phyloP scores from a whole-genome alignment of 2,329 filamentous ascomycete species.

The Sordariomycetes sp. region DNA sequence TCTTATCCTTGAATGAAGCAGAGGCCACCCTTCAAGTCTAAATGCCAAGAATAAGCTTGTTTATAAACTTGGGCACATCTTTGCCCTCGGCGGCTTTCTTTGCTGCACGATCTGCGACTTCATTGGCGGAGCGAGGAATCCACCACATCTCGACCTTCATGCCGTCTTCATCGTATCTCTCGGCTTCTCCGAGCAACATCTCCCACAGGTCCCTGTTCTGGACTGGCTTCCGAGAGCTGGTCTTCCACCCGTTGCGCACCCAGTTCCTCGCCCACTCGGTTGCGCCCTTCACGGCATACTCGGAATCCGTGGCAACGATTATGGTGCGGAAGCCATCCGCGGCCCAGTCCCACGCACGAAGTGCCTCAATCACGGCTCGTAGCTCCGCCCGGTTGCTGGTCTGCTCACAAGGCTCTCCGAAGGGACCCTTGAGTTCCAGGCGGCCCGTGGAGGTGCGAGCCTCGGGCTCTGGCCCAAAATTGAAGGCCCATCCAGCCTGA shows the following conservation, averaged over 20 bases:
- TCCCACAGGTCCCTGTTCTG: constrained; percentile 45
- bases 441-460: constrained; percentile 15
- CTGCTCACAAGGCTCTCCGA: constrained; percentile 21
- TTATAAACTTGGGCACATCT: neutral
- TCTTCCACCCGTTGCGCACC: constrained; percentile 33
- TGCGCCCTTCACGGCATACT: constrained; percentile 34
- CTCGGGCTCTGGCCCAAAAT: constrained; percentile 12
- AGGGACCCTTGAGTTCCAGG: constrained; percentile 32
- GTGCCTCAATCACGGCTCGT: constrained; percentile 38
- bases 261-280: constrained; percentile 31
- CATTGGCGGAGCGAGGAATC: neutral
- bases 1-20: too few relatives aligned
- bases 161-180: constrained; percentile 15
- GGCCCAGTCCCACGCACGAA: constrained; percentile 31
- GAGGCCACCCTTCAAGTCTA: neutral
- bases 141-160: constrained; percentile 17
- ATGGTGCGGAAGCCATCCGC: constrained; percentile 27
- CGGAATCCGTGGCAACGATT: constrained; percentile 43
- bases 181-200: constrained; percentile 28
- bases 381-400: constrained; percentile 46
- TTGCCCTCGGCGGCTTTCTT: neutral
- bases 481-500: constrained; percentile 28
- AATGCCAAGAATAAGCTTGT: neutral
- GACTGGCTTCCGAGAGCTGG: constrained; percentile 18
- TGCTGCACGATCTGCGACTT: neutral